Evolutionary conservation across 257 asterid species (phyloP).

Genomic region (Solanum phureja): DNA sequence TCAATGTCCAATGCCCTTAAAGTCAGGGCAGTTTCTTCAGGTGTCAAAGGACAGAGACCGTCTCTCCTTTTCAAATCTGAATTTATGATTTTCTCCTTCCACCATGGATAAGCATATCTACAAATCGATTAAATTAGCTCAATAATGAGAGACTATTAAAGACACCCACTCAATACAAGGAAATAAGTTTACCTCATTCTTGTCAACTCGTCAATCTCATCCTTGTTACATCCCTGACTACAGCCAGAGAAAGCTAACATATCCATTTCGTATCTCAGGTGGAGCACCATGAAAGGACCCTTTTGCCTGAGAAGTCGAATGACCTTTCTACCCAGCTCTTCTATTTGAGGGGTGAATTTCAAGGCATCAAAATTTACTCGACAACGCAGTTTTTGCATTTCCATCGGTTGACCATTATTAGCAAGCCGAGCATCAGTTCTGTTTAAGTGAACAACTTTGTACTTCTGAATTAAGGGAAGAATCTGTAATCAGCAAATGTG

Average conservation of each 20-base stretch:
- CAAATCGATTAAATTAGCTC: slow-evolving; percentile 14
- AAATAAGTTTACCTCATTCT: slow-evolving; percentile 60
- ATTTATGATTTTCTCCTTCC: slow-evolving; percentile 93
- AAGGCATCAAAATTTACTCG: slow-evolving; percentile 76
- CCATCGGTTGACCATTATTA: slow-evolving; percentile 81
- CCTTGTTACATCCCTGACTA: slow-evolving; percentile 75
- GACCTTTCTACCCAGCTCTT: slow-evolving; percentile 87
- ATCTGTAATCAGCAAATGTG: slow-evolving; percentile 38
- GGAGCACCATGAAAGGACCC: slow-evolving; percentile 90
- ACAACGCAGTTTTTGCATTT: slow-evolving; percentile 87
- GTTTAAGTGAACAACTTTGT: slow-evolving; percentile 85
- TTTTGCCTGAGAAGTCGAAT: slow-evolving; percentile 65
- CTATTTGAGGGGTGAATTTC: slow-evolving; percentile 83
- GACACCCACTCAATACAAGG: neutral
- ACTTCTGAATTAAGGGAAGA: slow-evolving; percentile 81
- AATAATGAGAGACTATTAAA: neutral
- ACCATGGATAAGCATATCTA: slow-evolving; percentile 98
- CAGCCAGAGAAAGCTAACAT: slow-evolving; percentile 99
- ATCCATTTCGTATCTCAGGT: slow-evolving; percentile 98
- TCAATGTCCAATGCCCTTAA: slow-evolving; percentile 77
- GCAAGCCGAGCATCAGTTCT: slow-evolving; percentile 94
- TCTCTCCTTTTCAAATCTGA: slow-evolving; percentile 90
- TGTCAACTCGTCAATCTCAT: slow-evolving; percentile 82
- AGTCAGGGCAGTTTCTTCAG: slow-evolving; percentile 90
- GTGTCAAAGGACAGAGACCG: slow-evolving; percentile 92